These are phyloP conservation scores for Coemansia sp. DNA, from an alignment of 192 early-diverging fungal genomes.

Conservation along the genomic window DNA sequence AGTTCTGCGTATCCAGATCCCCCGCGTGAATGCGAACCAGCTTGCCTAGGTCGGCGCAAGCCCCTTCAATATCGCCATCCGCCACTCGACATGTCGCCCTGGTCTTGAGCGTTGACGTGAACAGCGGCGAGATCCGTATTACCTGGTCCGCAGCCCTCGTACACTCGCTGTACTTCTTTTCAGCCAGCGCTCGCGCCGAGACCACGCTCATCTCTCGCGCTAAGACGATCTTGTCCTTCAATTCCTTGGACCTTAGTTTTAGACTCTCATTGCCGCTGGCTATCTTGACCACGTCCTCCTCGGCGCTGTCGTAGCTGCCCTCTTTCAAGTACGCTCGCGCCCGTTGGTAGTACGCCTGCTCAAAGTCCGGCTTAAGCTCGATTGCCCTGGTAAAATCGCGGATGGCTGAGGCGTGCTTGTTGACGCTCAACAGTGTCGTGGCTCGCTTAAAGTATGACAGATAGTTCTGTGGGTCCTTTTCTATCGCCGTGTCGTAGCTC, in stretches of 20 bases:
- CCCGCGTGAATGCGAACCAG: constrained; percentile 75
- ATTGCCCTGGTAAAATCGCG: constrained; percentile 84
- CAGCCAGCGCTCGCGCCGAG: constrained; percentile 48
- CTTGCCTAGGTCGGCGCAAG: constrained; percentile 78
- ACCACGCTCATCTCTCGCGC: constrained; percentile 45
- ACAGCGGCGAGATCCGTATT: constrained; percentile 62
- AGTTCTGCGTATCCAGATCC: constrained; percentile 62
- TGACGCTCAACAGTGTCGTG: constrained; percentile 76
- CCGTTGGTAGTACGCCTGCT: constrained; percentile 76
- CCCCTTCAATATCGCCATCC: constrained; percentile 80
- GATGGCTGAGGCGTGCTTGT: constrained; percentile 71
- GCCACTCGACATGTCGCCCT: constrained; percentile 77
- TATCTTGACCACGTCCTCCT: constrained; percentile 59
- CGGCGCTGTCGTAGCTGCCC: constrained; percentile 66
- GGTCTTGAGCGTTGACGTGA: constrained; percentile 59
- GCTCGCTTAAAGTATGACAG: constrained; percentile 89
- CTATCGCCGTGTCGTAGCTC: constrained; percentile 58
- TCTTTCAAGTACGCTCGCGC: constrained; percentile 70
- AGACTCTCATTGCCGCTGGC: constrained; percentile 13
- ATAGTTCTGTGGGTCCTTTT: constrained; percentile 79
- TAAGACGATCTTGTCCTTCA: constrained; percentile 43
- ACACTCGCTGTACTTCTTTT: constrained; percentile 61
- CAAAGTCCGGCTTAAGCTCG: constrained; percentile 78
- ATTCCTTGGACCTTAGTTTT: constrained; percentile 23
- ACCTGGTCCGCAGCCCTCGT: constrained; percentile 56